Evolutionary conservation across 73 alveolate species (phyloP), one percentile per base, ranked within the genome.

Genomic region (Effrenium voratum): DNA sequence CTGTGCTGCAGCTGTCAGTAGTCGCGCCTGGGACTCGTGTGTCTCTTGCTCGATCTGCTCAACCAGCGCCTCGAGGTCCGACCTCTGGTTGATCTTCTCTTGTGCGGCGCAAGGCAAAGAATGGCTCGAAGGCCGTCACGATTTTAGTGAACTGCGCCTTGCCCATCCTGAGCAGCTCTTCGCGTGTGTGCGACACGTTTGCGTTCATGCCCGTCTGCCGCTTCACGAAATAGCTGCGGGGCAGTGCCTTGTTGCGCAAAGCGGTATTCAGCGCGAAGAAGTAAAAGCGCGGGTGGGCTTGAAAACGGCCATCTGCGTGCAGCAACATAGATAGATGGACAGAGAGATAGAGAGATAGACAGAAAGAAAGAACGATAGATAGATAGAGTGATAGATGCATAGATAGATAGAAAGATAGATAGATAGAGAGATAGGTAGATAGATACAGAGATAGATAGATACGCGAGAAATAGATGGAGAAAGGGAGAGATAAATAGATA

Each of bases 1-100:
- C 2, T 34, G 26, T 1, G 32, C 36, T 6, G 83, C 36, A 1
- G 50, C 30, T 16, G 32, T 0, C 83, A 46, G 36, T 0, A 36
- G 36, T 16, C 30, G 46, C 15, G 83, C 83, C 22, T 72, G 46
- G 44, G 32, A 32, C 30, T 72, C 50, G 50, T 34, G 49, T 0
- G 83, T 72, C 36, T 72, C 83, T 15, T 72, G 83, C 52, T 72
- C 83, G 0, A 72, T 72, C 83, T 72, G 83, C 2, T 72, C 83
- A 46, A 72, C 83, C 83, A 72, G 12, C 15, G 83, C 83, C 16
- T 72, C 83, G 32, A 72, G 36, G 49, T 72, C 83, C 1, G 41
- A 24, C 2, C 79, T n/a, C 30, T 66, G 79, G 16, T 30, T 26
- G 2, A 66, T 24, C 79, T 66, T 72, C 52, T 72, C 83, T 30